Conservation (phyloP, 2,329 filamentous ascomycete genomes). For the Cordyceps pruinosa region DNA sequence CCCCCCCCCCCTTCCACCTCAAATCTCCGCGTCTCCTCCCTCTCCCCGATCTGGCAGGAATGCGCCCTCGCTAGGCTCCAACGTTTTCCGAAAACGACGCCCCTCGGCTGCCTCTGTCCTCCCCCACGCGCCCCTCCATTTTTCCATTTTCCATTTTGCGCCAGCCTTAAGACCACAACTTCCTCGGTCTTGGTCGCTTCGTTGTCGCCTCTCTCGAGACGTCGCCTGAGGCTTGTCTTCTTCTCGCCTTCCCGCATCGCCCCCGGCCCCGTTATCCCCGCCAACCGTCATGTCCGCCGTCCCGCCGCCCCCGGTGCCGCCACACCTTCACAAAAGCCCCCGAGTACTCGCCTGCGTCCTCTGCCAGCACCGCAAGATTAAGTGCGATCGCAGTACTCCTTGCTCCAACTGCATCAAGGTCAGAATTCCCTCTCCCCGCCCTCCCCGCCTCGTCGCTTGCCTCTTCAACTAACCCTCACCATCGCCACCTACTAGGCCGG, state of each 20-base stretch:
- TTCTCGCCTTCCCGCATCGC: background rate
- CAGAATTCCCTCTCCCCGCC: slow-evolving; percentile 3
- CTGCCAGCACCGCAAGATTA: slow-evolving; percentile 57
- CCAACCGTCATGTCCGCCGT: slow-evolving; percentile 2
- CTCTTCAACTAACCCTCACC: slow-evolving; percentile 11
- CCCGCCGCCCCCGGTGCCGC: background rate
- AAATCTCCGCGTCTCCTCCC: slow-evolving; percentile 5
- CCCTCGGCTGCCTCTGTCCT: background rate
- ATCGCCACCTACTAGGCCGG: slow-evolving; percentile 48
- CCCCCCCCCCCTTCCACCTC: background rate
- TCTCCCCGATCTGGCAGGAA: slow-evolving; percentile 6
- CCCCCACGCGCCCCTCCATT: slow-evolving; percentile 7
- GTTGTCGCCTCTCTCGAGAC: background rate
- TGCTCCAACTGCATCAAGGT: slow-evolving; percentile 57
- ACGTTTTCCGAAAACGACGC: background rate
- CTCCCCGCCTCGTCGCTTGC: background rate
- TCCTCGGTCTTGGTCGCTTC: background rate
- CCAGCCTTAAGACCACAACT: slow-evolving; percentile 4
- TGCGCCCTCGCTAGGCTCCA: slow-evolving; percentile 3
- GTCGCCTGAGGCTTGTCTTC: background rate
- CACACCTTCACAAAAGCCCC: slow-evolving; percentile 29
- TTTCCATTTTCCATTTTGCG: slow-evolving; percentile 1
- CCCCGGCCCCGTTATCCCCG: background rate
- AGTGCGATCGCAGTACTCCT: slow-evolving; percentile 52
- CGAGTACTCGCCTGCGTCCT: slow-evolving; percentile 49